A percentile compares a stretch with the other conserved stretches of the same genome.
Conservation (phyloP, 345 rosid species). For the Camelina hispida region DNA sequence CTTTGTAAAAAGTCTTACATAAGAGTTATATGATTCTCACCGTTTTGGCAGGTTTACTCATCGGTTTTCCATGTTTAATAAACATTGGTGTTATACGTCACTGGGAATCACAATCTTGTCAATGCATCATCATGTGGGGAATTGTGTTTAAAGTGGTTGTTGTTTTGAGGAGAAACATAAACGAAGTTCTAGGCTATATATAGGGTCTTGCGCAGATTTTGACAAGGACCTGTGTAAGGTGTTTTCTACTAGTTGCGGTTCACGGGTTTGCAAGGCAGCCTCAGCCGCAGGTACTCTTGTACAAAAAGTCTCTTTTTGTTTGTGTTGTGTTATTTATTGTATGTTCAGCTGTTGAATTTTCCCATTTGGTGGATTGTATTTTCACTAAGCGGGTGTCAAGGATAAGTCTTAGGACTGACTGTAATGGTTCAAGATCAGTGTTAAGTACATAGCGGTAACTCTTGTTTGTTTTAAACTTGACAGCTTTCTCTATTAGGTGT, state of each 20-base stretch:
- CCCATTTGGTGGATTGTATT: constrained; percentile 6
- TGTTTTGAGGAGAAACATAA: constrained; percentile 34
- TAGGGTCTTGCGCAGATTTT: constrained; percentile 7
- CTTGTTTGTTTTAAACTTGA: constrained; percentile 9
- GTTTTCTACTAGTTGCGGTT: constrained; percentile 14
- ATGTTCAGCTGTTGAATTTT: constrained; percentile 23
- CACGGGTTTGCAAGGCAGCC: constrained; percentile 21
- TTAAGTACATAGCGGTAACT: constrained; percentile 3
- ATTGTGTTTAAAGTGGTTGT: constrained; percentile 25
- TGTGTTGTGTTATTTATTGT: constrained; percentile 2
- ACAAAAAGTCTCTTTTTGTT: neutral
- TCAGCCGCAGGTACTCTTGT: constrained; percentile 13
- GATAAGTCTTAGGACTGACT: neutral
- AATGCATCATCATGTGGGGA: constrained; percentile 27
- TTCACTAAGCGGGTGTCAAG: neutral
- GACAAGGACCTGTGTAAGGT: constrained; percentile 11
- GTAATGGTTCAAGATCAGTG: constrained; percentile 19
- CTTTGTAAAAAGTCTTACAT: constrained; percentile 4
- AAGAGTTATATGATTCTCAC: constrained; percentile 15
- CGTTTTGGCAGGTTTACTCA: constrained; percentile 36
- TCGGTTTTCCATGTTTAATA: constrained; percentile 16
- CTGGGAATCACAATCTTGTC: constrained; percentile 34
- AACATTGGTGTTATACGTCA: constrained; percentile 26
- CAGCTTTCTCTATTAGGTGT: neutral
- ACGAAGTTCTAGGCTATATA: constrained; percentile 20